phyloP scores from a whole-genome alignment of 805 yeast genomes.

The Wickerhamomyces bisporus region DNA sequence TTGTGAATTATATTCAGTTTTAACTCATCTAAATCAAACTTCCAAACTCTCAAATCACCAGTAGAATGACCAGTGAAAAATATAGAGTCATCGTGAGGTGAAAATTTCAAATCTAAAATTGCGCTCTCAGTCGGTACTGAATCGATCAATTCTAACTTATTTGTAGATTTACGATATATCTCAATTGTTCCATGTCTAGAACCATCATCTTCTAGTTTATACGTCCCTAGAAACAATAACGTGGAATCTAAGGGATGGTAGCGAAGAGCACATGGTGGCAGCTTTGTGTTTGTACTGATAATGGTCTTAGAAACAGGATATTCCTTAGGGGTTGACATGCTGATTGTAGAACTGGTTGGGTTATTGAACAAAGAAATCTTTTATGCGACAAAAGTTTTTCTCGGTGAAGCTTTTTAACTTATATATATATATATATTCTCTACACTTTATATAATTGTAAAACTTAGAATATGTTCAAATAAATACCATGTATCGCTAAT shows the following conservation, averaged over 20 bases:
- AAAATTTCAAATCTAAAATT: slow-evolving; percentile 69
- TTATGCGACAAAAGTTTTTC: too few species aligned
- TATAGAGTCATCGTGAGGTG: slow-evolving; percentile 44
- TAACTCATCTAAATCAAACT: slow-evolving; percentile 17
- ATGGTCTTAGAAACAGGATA: slow-evolving; percentile 3
- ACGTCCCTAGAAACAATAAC: slow-evolving; percentile 69
- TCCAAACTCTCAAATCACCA: slow-evolving; percentile 71
- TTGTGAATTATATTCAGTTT: slow-evolving; percentile 21
- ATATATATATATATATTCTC: too few species aligned
- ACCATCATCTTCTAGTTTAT: slow-evolving; percentile 61
- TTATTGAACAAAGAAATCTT: too few species aligned
- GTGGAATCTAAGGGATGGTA: slow-evolving; percentile 46
- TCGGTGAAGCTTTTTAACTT: too few species aligned
- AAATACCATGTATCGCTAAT: too few species aligned
- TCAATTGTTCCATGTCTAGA: slow-evolving; percentile 61
- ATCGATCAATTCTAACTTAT: slow-evolving; percentile 19
- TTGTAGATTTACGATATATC: slow-evolving; percentile 23
- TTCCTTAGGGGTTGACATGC: background rate
- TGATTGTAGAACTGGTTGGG: too few species aligned
- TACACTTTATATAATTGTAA: too few species aligned
- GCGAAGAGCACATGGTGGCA: slow-evolving; percentile 83
- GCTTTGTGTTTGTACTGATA: slow-evolving; percentile 35
- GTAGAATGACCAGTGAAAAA: slow-evolving; percentile 74
- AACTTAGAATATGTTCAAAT: too few species aligned
- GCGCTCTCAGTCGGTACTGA: slow-evolving; percentile 48